phyloP scores from a whole-genome alignment of 116 monocot species.

The Phalaenopsis hybrid region DNA sequence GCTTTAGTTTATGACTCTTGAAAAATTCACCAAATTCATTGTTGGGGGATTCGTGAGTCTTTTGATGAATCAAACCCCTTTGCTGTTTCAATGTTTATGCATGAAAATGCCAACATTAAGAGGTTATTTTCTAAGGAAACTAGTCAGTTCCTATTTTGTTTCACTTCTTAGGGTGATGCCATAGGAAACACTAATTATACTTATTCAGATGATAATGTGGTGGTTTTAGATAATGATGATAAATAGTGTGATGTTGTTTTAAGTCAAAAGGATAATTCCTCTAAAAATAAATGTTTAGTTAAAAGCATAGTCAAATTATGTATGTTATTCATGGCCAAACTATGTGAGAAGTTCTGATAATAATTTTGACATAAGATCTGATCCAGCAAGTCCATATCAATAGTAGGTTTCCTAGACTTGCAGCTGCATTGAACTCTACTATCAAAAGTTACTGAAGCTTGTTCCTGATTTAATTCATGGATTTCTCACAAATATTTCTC shows the following conservation, averaged over 20 bases:
- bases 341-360: not conserved
- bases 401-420: not conserved
- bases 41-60: no score
- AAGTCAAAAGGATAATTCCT: conserved; percentile 54
- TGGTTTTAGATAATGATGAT: conserved; percentile 59
- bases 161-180: no score
- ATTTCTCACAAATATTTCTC: conserved; percentile 23
- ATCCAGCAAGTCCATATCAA: not conserved
- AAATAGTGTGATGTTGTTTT: conserved; percentile 68
- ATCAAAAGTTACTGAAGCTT: conserved; percentile 43
- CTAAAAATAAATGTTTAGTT: conserved; percentile 19
- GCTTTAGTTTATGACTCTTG: no score
- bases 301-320: no score
- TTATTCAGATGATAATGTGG: conserved; percentile 76
- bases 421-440: conserved; percentile 13
- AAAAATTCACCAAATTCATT: no score
- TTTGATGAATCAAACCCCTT: no score
- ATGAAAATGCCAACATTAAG: no score
- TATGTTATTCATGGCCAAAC: conserved; percentile 3
- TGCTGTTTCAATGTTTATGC: no score
- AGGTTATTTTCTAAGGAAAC: no score
- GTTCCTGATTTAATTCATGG: conserved; percentile 34
- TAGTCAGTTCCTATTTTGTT: no score
- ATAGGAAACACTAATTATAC: conserved; percentile 20
- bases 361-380: not conserved